phyloP scores from a whole-genome alignment of 2,329 filamentous ascomycete species.

The Verticillium albo-atrum region DNA sequence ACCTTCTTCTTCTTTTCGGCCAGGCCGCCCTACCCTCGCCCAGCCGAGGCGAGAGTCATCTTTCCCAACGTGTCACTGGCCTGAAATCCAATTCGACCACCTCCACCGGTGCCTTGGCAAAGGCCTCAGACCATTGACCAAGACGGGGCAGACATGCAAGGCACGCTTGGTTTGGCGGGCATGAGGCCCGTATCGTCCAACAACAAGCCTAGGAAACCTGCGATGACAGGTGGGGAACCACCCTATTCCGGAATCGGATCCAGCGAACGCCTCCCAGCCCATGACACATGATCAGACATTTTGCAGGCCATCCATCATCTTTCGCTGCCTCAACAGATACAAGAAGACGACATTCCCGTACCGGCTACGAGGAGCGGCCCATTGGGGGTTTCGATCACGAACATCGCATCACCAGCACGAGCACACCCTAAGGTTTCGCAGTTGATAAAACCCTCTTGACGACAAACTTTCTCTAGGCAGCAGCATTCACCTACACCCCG shows the following conservation, averaged over 20 bases:
- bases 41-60: not conserved
- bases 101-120: not conserved
- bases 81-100: not conserved
- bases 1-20: not conserved
- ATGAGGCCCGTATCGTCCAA: not conserved
- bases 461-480: not conserved
- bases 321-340: not conserved
- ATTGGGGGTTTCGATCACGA: not conserved
- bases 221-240: not conserved
- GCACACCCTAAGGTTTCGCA: not conserved
- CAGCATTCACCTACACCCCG: not conserved
- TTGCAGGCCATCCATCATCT: not conserved
- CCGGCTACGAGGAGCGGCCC: too few species aligned
- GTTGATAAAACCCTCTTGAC: not conserved
- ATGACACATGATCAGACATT: not conserved
- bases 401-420: not conserved
- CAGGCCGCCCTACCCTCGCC: not conserved
- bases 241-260: not conserved
- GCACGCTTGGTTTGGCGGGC: too few species aligned
- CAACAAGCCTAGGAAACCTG: not conserved
- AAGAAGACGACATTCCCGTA: not conserved
- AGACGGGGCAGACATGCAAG: too few species aligned
- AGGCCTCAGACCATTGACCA: not conserved
- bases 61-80: not conserved
- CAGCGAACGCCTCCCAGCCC: not conserved